Evolutionary conservation across 176 grass and related monocot genomes (phyloP), one percentile per base, ranked within the genome.

Genomic region (Ensete ventricosum): DNA sequence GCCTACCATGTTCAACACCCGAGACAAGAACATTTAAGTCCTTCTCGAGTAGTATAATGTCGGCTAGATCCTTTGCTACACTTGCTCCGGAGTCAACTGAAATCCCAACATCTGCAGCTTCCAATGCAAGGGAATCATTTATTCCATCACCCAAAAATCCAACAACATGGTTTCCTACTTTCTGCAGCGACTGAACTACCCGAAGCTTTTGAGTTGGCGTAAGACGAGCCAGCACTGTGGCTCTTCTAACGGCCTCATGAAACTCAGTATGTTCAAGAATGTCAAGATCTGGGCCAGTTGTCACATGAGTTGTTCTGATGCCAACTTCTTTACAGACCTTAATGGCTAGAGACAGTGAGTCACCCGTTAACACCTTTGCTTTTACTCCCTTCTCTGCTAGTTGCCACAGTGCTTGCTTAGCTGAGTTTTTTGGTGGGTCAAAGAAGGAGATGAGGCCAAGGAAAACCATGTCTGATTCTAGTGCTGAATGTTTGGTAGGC

Each of bases 31-130:
- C 83, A 67, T 81, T 85, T 51, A 85, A 64, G 70, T 85, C 78
- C 73, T 85, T 85, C 43, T 85, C 83, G 20, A 85, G 78, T 62
- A 85, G 75, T 27, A 85, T 77, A 62, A 85, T 85, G 78, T 76
- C 78, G 2, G 83, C 73, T 26, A 70, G 52, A 17, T 81, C 76
- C 77, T 85, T 85, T 11, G 83, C 73, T 8, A 85, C 73, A 57
- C 73, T 81, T 64, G 78, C 78, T 72, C 73, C 83, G 2, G 83
- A 81, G 60, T 85, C 83, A 8, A 85, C 83, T 1, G 83, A 85
- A 53, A 85, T 81, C 12, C 78, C 83, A 72, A 85, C 78, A 81
- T 85, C 75, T 16, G 83, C 83, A 73, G 78, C 73, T 67, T 81
- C 78, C 50, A 85, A 55, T 77, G 78, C 83, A 49, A 85, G 79